Percentiles rank a stretch among this genome's conserved stretches.
Conservation (phyloP, 257 asterid species). For the Paulownia fortunei region DNA sequence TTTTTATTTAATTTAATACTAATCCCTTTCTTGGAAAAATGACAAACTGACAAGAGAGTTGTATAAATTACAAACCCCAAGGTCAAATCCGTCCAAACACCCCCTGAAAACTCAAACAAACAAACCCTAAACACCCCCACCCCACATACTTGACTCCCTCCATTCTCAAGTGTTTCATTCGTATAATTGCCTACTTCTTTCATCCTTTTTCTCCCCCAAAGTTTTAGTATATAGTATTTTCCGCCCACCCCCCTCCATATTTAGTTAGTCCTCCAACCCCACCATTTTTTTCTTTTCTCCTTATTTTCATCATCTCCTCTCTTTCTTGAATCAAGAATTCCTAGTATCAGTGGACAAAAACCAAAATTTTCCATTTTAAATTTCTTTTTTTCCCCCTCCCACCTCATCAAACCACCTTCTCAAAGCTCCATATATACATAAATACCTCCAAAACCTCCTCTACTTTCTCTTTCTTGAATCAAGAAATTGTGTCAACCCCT, state of each 20-base stretch:
- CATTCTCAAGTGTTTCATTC: background rate
- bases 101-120: background rate
- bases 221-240: background rate
- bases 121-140: constrained; percentile 8
- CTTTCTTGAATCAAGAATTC: background rate
- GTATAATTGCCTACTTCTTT: background rate
- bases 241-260: background rate
- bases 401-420: background rate
- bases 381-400: background rate
- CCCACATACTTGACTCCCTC: background rate
- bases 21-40: constrained; percentile 40
- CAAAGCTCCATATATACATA: background rate
- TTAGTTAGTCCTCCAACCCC: background rate
- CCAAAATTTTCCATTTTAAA: background rate
- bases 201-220: background rate
- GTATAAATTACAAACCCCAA: constrained; percentile 21
- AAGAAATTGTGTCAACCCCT: background rate
- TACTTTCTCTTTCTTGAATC: background rate
- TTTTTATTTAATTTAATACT: constrained; percentile 15
- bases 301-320: background rate
- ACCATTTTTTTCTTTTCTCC: background rate
- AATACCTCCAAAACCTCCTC: constrained; percentile 2
- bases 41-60: constrained; percentile 30
- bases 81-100: constrained; percentile 37
- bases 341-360: background rate